phyloP scores from a whole-genome alignment of 148 eudicot genomes.

The Rhododendron simsii region DNA sequence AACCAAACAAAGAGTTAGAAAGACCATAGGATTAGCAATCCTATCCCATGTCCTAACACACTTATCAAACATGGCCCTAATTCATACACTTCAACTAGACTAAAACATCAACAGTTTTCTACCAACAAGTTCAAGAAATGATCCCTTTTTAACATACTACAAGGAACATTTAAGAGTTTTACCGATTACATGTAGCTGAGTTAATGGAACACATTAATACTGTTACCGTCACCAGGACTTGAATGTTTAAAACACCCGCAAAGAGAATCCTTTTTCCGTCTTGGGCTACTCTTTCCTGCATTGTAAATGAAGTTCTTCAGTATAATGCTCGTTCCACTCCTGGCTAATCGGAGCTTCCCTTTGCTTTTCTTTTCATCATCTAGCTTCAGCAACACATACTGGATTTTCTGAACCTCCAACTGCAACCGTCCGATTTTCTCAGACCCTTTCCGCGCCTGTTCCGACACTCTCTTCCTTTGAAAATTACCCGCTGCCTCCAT shows the following conservation, averaged over 20 bases:
- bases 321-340: constrained; percentile 16
- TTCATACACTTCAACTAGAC: constrained; percentile 9
- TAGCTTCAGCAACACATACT: constrained; percentile 48
- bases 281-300: constrained; percentile 31
- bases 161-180: constrained; percentile 5
- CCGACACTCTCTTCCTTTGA: constrained; percentile 37
- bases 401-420: constrained; percentile 67
- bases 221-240: constrained; percentile 24
- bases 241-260: constrained; percentile 8
- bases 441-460: constrained; percentile 64
- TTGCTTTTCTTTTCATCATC: constrained; percentile 59
- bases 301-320: constrained; percentile 56
- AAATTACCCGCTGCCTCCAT: constrained; percentile 34
- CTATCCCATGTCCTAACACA: too few species aligned
- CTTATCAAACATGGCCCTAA: too few species aligned
- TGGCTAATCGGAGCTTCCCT: constrained; percentile 37
- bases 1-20: too few species aligned
- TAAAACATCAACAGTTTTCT: constrained; percentile 5
- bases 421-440: constrained; percentile 67
- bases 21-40: too few species aligned
- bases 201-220: not conserved
- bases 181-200: constrained; percentile 4
- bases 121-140: constrained; percentile 10
- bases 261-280: not conserved
- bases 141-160: not conserved